Percentiles rank a stretch among this genome's conserved stretches.
phyloP scores from a whole-genome alignment of 2,329 filamentous ascomycete genomes.

The Atkinsonella texensis region DNA sequence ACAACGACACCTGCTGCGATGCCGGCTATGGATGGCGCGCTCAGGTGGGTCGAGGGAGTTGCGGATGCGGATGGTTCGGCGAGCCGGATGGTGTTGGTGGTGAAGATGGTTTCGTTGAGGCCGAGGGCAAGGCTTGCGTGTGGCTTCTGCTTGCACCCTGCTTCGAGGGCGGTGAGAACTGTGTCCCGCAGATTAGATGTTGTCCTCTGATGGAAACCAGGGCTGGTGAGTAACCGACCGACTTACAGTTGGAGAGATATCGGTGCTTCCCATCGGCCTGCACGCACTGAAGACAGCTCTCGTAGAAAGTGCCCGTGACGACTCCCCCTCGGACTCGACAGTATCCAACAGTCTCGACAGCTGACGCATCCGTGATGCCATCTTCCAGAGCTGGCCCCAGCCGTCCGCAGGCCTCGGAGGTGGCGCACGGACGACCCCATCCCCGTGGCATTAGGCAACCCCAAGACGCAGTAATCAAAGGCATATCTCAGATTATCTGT shows the following conservation, averaged over 20 bases:
- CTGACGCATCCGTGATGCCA: slow-evolving; percentile 23
- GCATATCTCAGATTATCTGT: slow-evolving; percentile 40
- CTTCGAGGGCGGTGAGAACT: slow-evolving; percentile 40
- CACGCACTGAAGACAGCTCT: slow-evolving; percentile 34
- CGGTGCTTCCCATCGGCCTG: slow-evolving; percentile 26
- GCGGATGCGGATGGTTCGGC: slow-evolving; percentile 19
- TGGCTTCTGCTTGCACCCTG: slow-evolving; percentile 36
- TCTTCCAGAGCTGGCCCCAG: slow-evolving; percentile 29
- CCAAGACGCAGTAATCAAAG: slow-evolving; percentile 40
- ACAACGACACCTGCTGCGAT: slow-evolving; percentile 29
- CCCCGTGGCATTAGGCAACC: slow-evolving; percentile 34
- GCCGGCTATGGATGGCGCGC: slow-evolving; percentile 30
- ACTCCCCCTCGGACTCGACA: slow-evolving; percentile 29
- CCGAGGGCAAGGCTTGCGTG: slow-evolving; percentile 21
- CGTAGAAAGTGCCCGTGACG: slow-evolving; percentile 20
- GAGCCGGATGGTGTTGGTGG: slow-evolving; percentile 18
- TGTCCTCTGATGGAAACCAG: no score
- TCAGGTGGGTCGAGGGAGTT: slow-evolving; percentile 12
- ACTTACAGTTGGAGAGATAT: slow-evolving; percentile 39
- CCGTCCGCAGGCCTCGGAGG: slow-evolving; percentile 36
- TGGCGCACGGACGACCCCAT: slow-evolving; percentile 33
- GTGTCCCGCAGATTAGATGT: neutral
- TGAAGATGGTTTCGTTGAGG: slow-evolving; percentile 35
- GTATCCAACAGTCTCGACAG: slow-evolving; percentile 30
- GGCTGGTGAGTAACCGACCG: no score